These are phyloP conservation scores for Gracilariopsis chorda DNA, from an alignment of 23 red algal genomes.

Conservation along the genomic window DNA sequence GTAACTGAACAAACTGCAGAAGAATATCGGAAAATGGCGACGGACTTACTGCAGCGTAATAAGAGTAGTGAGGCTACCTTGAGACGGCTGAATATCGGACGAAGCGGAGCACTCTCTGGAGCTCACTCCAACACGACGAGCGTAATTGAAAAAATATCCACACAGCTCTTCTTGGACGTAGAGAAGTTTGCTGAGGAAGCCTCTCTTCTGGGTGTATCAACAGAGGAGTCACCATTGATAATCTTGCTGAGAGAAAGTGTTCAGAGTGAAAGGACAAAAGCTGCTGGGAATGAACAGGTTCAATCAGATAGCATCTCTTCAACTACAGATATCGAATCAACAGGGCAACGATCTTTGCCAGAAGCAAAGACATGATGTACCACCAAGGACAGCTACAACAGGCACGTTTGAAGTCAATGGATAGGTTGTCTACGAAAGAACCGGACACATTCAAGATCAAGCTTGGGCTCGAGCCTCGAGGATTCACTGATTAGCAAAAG, in stretches of 20 bases:
- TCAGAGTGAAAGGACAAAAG: background rate
- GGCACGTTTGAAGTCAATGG: too few relatives aligned
- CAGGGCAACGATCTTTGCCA: too few relatives aligned
- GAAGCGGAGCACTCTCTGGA: conserved; percentile 30
- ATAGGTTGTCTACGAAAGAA: too few relatives aligned
- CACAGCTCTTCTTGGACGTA: conserved; percentile 83
- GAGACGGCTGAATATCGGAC: conserved; percentile 77
- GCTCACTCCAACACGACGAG: background rate
- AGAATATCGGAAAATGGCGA: conserved; percentile 73
- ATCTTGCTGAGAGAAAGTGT: conserved; percentile 47
- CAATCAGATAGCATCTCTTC: too few relatives aligned
- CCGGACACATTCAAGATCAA: too few relatives aligned
- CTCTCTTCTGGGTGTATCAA: conserved; percentile 28
- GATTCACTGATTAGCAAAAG: too few relatives aligned
- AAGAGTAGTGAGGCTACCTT: conserved; percentile 80
- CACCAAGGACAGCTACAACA: too few relatives aligned
- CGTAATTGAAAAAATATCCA: conserved; percentile 68
- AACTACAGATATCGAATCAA: too few relatives aligned
- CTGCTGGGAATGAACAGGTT: background rate
- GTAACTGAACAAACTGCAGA: conserved; percentile 42
- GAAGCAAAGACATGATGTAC: too few relatives aligned
- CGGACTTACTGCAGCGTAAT: conserved; percentile 66
- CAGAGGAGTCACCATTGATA: conserved; percentile 24
- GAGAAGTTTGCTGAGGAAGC: conserved; percentile 72
- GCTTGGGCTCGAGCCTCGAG: too few relatives aligned